Evolutionary conservation across 2,329 filamentous ascomycete species (phyloP).

Genomic region (Diplocarpon rosae): DNA sequence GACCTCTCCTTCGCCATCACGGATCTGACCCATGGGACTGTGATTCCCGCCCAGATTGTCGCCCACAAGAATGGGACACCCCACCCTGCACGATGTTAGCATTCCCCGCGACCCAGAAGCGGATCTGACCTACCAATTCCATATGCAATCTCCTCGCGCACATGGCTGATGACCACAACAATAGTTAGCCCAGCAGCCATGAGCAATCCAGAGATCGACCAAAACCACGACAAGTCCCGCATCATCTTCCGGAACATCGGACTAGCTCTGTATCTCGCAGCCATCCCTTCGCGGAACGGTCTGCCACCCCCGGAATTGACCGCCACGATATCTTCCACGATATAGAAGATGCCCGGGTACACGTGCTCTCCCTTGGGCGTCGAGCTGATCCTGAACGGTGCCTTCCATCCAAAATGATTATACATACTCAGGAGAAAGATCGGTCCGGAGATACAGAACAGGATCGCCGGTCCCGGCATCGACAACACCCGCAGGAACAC

Average conservation of each 20-base stretch:
- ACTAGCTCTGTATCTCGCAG: slow-evolving; percentile 33
- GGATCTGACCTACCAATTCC: slow-evolving; percentile 13
- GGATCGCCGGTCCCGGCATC: slow-evolving; percentile 40
- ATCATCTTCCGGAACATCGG: slow-evolving; percentile 34
- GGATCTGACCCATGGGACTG: slow-evolving; percentile 12
- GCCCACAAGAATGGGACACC: slow-evolving; percentile 18
- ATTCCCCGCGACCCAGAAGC: neutral
- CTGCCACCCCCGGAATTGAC: slow-evolving; percentile 53
- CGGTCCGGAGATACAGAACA: slow-evolving; percentile 36
- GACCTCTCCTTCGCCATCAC: slow-evolving; percentile 11
- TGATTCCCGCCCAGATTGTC: slow-evolving; percentile 15
- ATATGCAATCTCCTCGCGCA: slow-evolving; percentile 12
- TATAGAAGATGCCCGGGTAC: slow-evolving; percentile 49
- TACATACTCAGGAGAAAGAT: slow-evolving; percentile 30
- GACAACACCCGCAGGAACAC: slow-evolving; percentile 39
- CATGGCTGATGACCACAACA: slow-evolving; percentile 11
- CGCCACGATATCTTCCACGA: slow-evolving; percentile 57
- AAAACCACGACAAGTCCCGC: slow-evolving; percentile 32
- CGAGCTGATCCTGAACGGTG: slow-evolving; percentile 54
- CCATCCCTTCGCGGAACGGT: slow-evolving; percentile 33
- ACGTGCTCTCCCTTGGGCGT: slow-evolving; percentile 48
- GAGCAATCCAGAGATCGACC: slow-evolving; percentile 31
- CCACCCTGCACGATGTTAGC: slow-evolving; percentile 12
- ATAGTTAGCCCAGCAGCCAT: slow-evolving; percentile 29
- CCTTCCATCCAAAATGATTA: slow-evolving; percentile 26